phyloP scores from a whole-genome alignment of 805 yeast species.

The Yarrowia sp. region DNA sequence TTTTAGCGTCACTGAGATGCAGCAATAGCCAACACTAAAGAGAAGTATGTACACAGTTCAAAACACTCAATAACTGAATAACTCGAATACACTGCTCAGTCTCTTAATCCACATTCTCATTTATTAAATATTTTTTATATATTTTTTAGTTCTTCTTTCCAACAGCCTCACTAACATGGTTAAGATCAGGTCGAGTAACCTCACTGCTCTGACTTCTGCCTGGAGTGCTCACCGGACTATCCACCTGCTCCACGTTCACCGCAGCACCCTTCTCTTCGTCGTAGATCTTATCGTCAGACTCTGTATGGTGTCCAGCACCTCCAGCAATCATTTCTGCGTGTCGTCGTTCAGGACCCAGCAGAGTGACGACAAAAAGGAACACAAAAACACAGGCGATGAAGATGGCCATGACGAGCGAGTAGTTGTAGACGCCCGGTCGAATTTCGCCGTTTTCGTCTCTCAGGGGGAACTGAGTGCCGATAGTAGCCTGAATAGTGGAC shows the following conservation, averaged over 20 bases:
- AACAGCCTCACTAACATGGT: too few relatives aligned
- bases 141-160: too few relatives aligned
- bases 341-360: slow-evolving; percentile 64
- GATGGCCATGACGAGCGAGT: slow-evolving; percentile 72
- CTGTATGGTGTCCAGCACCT: slow-evolving; percentile 34
- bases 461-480: slow-evolving; percentile 67
- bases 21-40: too few relatives aligned
- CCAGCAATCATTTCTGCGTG: slow-evolving; percentile 42
- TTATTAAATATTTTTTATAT: background rate
- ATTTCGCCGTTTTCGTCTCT: slow-evolving; percentile 48
- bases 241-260: background rate
- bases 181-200: too few relatives aligned
- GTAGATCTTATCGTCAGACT: slow-evolving; percentile 25
- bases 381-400: slow-evolving; percentile 71
- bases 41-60: too few relatives aligned
- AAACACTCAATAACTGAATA: too few relatives aligned
- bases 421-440: slow-evolving; percentile 55
- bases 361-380: slow-evolving; percentile 56
- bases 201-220: background rate
- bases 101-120: too few relatives aligned
- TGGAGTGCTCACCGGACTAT: background rate
- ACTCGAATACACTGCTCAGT: too few relatives aligned
- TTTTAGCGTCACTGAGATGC: background rate
- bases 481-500: slow-evolving; percentile 69
- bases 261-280: slow-evolving; percentile 16